A percentile compares a stretch with the other conserved stretches of the same genome.
phyloP scores from a whole-genome alignment of 2,329 filamentous ascomycete genomes.

The Calonectria ilicicola region DNA sequence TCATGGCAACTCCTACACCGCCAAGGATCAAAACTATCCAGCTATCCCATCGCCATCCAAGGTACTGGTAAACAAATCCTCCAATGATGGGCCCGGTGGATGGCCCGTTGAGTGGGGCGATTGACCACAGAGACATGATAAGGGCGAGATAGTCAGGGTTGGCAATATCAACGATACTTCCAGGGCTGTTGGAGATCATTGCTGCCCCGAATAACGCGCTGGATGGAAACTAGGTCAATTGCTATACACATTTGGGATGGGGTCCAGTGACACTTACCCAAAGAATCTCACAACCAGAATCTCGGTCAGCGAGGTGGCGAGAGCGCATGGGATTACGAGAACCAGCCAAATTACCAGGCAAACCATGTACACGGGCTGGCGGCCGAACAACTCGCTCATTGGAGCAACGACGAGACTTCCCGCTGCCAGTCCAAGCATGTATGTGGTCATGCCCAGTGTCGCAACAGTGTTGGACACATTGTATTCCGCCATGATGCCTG shows the following conservation, averaged over 20 bases:
- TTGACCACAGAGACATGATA: constrained; percentile 85
- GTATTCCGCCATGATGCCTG: constrained; percentile 77
- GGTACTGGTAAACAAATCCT: constrained; percentile 76
- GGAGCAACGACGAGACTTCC: constrained; percentile 82
- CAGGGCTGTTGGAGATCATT: constrained; percentile 86
- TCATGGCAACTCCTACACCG: constrained; percentile 69
- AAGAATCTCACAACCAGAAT: constrained; percentile 82
- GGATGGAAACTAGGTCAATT: neutral
- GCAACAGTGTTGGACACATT: constrained; percentile 69
- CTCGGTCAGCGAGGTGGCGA: constrained; percentile 74
- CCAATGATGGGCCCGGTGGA: constrained; percentile 66
- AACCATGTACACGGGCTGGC: constrained; percentile 75
- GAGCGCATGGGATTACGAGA: constrained; percentile 77
- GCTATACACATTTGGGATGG: neutral
- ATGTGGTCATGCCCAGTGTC: constrained; percentile 82
- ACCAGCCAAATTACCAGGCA: constrained; percentile 74
- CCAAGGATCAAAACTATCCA: constrained; percentile 83
- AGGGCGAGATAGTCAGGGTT: constrained; percentile 82
- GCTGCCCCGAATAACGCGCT: constrained; percentile 72
- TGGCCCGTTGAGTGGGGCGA: constrained; percentile 87
- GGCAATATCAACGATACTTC: constrained; percentile 86
- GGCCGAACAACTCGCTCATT: constrained; percentile 77
- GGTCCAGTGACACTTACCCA: constrained; percentile 58
- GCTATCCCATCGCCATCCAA: constrained; percentile 91
- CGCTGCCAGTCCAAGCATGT: constrained; percentile 78